A percentile compares a stretch with the other conserved stretches of the same genome.
Evolutionary conservation across 768 basidiomycete species (phyloP).

Genomic region (Leccinum variicolor): DNA sequence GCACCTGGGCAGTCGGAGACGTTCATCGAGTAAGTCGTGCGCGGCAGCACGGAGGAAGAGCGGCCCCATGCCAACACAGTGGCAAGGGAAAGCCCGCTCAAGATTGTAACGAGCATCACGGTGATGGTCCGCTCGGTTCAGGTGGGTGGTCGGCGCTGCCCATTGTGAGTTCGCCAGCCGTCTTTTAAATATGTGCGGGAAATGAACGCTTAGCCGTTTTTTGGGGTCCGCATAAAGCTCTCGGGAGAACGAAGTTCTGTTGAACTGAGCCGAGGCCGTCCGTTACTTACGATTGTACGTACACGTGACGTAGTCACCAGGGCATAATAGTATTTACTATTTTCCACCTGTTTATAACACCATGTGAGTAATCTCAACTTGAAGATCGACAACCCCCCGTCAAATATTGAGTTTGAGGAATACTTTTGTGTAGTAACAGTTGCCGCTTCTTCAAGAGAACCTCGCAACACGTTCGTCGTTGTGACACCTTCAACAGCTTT

Average conservation of each 20-base stretch:
- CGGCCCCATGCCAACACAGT: slow-evolving; percentile 4
- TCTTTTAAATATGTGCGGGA: not conserved
- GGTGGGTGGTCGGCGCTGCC: not conserved
- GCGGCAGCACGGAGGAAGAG: slow-evolving; percentile 8
- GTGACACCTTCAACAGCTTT: not conserved
- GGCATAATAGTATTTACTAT: no score
- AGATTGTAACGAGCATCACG: slow-evolving; percentile 2
- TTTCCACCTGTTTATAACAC: no score
- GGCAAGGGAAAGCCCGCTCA: slow-evolving; percentile 8
- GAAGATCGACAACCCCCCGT: no score
- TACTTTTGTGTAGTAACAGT: no score
- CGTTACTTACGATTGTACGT: no score
- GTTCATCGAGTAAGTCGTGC: slow-evolving; percentile 24
- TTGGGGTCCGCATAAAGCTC: not conserved
- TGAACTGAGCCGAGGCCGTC: no score
- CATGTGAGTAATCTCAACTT: no score
- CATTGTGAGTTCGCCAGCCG: not conserved
- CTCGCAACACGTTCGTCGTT: no score
- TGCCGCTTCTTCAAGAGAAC: not conserved
- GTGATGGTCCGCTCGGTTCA: not conserved
- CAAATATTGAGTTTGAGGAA: no score
- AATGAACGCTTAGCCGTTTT: not conserved
- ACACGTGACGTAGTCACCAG: not conserved
- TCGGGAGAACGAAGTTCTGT: not conserved
- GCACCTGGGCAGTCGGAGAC: slow-evolving; percentile 33